Percentiles rank a stretch among this genome's conserved stretches.
Evolutionary conservation across 306 rosid species (phyloP).

Genomic region (Lathyrus oleraceus): DNA sequence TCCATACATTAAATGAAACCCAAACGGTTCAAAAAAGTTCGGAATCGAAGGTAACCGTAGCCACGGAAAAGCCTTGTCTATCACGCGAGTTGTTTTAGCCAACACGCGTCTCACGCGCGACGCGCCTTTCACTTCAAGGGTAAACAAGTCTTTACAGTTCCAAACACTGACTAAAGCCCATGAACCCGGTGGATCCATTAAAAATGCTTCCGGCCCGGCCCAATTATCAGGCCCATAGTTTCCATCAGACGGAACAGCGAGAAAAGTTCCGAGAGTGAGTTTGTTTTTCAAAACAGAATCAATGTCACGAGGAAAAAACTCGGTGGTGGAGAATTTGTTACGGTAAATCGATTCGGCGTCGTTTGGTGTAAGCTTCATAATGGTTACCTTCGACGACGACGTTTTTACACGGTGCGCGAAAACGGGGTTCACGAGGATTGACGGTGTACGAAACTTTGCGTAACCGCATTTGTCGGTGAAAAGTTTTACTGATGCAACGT

Average conservation of each 20-base stretch:
- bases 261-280: constrained; percentile 75
- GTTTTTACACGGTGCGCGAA: constrained; percentile 57
- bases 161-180: constrained; percentile 89
- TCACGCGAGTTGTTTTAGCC: constrained; percentile 61
- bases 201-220: constrained; percentile 58
- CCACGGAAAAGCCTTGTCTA: constrained; percentile 75
- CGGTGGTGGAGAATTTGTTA: constrained; percentile 69
- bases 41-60: constrained; percentile 73
- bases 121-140: constrained; percentile 72
- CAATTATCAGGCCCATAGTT: constrained; percentile 14
- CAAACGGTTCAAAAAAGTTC: constrained; percentile 72
- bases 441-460: constrained; percentile 79
- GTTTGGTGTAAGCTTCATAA: constrained; percentile 47
- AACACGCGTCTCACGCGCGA: constrained; percentile 59
- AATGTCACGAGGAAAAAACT: constrained; percentile 96
- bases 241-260: constrained; percentile 60
- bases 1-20: constrained; percentile 77
- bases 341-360: constrained; percentile 84
- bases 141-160: constrained; percentile 81
- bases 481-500: constrained; percentile 71
- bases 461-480: constrained; percentile 93
- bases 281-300: constrained; percentile 64
- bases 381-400: constrained; percentile 28
- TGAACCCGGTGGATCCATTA: constrained; percentile 58
- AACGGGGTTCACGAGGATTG: constrained; percentile 83